These are phyloP conservation scores for Speleostelium caveatum DNA, from an alignment of 78 protist genomes.

Conservation along the genomic window DNA sequence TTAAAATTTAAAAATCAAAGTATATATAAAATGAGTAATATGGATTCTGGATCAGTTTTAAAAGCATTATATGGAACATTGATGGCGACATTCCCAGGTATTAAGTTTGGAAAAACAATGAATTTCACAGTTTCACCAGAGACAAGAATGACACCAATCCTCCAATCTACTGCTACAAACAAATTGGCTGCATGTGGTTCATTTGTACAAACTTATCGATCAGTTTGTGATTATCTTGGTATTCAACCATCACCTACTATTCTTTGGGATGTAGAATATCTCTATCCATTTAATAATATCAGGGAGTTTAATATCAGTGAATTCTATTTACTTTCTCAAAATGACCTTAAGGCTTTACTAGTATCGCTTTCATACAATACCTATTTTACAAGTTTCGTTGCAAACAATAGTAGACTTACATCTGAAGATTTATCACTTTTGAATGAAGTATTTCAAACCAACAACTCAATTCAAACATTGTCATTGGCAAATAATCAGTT, in stretches of 20 bases:
- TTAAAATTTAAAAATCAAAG: conserved; percentile 46
- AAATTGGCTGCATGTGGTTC: conserved; percentile 51
- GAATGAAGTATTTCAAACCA: conserved; percentile 26
- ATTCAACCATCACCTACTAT: conserved; percentile 35
- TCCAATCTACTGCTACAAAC: conserved; percentile 7
- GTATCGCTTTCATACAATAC: conserved; percentile 52
- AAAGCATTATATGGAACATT: conserved; percentile 23
- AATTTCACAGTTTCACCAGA: conserved; percentile 37
- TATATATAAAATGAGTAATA: not conserved
- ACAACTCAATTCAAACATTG: conserved; percentile 25
- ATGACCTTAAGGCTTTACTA: conserved; percentile 34
- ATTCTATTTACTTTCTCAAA: conserved; percentile 24
- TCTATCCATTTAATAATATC: conserved; percentile 39
- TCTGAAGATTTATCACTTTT: conserved; percentile 41
- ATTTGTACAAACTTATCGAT: conserved; percentile 41
- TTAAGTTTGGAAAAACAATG: conserved; percentile 53
- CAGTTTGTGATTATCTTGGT: conserved; percentile 64
- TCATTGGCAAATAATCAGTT: conserved; percentile 13
- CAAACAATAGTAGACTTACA: conserved; percentile 28
- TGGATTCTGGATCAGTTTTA: conserved; percentile 30
- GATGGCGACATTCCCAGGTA: conserved; percentile 53
- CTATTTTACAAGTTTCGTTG: conserved; percentile 35
- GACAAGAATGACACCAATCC: conserved; percentile 27
- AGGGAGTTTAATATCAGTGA: conserved; percentile 46
- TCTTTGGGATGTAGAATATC: conserved; percentile 62